Evolutionary conservation across 257 asterid genomes (phyloP).

Genomic region (Eucommia ulmoides): DNA sequence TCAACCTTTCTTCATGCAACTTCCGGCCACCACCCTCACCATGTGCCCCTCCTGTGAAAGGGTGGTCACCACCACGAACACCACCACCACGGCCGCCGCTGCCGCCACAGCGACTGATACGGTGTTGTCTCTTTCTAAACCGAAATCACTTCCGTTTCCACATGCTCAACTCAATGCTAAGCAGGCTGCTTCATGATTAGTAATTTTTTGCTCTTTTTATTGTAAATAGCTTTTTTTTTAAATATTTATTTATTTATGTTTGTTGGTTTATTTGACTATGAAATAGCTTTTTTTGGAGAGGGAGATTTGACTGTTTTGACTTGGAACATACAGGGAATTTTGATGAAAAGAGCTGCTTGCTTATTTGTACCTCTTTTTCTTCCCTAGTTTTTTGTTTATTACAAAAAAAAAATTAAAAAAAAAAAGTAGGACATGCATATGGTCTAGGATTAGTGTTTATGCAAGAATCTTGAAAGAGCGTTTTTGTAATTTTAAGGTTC

Average conservation of each 20-base stretch:
- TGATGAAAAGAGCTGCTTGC: neutral
- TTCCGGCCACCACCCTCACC: slow-evolving; percentile 81
- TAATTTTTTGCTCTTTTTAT: too few species aligned
- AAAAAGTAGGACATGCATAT: too few species aligned
- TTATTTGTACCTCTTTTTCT: neutral
- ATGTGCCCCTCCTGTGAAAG: too few species aligned
- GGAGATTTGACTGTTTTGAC: slow-evolving; percentile 6
- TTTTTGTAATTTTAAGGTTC: too few species aligned
- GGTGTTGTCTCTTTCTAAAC: slow-evolving; percentile 13
- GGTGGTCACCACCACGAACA: slow-evolving; percentile 32
- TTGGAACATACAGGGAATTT: neutral
- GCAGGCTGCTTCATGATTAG: slow-evolving; percentile 26
- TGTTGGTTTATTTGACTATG: too few species aligned
- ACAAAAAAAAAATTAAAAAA: too few species aligned
- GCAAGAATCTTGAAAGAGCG: too few species aligned
- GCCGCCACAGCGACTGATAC: slow-evolving; percentile 6
- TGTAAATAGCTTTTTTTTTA: too few species aligned
- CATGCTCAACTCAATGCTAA: slow-evolving; percentile 10
- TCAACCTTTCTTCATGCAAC: slow-evolving; percentile 81
- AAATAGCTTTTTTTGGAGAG: too few species aligned
- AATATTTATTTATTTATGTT: too few species aligned
- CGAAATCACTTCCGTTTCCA: slow-evolving; percentile 19
- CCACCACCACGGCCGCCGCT: slow-evolving; percentile 3
- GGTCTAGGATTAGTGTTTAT: too few species aligned
- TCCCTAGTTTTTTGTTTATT: too few species aligned